phyloP scores from a whole-genome alignment of 169 alveolate species.

The Plasmodium berghei region DNA sequence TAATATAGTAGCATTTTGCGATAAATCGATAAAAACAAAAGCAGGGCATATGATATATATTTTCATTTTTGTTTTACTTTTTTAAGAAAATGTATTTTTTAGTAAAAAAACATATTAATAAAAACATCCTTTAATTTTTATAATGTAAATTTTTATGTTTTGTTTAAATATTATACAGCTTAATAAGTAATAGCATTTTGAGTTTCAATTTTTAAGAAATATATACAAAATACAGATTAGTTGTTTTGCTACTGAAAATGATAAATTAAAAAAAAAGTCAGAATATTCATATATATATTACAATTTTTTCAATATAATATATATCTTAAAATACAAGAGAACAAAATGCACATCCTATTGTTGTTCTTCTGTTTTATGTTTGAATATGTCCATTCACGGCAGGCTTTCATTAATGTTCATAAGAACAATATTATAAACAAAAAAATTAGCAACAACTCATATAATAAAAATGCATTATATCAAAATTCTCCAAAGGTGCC shows the following conservation, averaged over 20 bases:
- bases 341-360: constrained; percentile 39
- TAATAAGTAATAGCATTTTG: no score
- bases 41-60: no score
- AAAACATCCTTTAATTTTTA: no score
- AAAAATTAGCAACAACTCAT: constrained; percentile 35
- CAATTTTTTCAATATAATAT: neutral
- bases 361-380: constrained; percentile 23
- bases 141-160: no score
- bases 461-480: constrained; percentile 58
- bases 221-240: no score
- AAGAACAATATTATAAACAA: constrained; percentile 56
- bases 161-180: no score
- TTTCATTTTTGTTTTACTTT: no score
- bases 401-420: constrained; percentile 73
- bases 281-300: constrained; percentile 2
- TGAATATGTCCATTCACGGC: constrained; percentile 54
- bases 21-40: no score
- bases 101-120: no score
- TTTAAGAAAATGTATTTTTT: no score
- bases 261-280: constrained; percentile 7
- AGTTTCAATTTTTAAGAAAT: no score
- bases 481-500: constrained; percentile 54
- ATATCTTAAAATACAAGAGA: constrained; percentile 13
- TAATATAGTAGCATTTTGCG: no score
- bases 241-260: constrained; percentile 12